Base-by-base conservation (phyloP, 2,329 filamentous ascomycete genomes). In the Setomelanomma holmii region DNA sequence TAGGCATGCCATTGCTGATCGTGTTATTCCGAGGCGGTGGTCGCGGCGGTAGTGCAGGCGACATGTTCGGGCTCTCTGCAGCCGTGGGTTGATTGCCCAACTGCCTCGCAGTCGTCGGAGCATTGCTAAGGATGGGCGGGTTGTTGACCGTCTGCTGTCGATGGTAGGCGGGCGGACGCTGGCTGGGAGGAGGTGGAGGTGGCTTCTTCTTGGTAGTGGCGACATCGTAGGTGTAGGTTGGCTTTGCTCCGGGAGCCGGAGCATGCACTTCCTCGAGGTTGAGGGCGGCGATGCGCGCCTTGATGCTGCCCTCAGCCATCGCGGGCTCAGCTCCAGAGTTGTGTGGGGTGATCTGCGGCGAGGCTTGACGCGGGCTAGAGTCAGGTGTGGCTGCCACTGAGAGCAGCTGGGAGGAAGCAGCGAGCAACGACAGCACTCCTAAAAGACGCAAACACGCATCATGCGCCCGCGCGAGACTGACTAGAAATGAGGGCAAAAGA, bases 11-110 rank as follows among this genome's bases (percentile, higher is more conserved):
- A 43, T 51, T 76, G 10, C 76, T 76, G 35, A 57, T 77, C 11
- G 77, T 77, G 45, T 51, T 76, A 8, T 76, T 76, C 35, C 83
- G 83, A 17, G 84, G 72, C n/a, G 78, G 68, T n/a, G 80, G 81
- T 16, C 72, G 67, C 6, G 72, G 72, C n/a, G 71, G 70, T 16
- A 72, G 64, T 3, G 66, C 65, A 17, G 69, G 73, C 27, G 62
- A 67, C 14, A 65, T 64, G 7, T 57, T 43, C 3, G 63, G 55
- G 19, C 33, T 52, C 38, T 50, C 60, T 33, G 42, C 50, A 23
- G 43, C 57, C 46, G 44, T 67, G 12, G 77, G 77, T 59, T 73
- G 69, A 42, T 80, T 79, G 54, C 72, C 76, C 14, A 63, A 42
- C 69, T 74, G 50, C 44, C 67, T 62, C 16, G 66, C 63, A 10